These are phyloP conservation scores for Saprolegnia diclina DNA, from an alignment of 352 stramenopile species.

Conservation along the genomic window DNA sequence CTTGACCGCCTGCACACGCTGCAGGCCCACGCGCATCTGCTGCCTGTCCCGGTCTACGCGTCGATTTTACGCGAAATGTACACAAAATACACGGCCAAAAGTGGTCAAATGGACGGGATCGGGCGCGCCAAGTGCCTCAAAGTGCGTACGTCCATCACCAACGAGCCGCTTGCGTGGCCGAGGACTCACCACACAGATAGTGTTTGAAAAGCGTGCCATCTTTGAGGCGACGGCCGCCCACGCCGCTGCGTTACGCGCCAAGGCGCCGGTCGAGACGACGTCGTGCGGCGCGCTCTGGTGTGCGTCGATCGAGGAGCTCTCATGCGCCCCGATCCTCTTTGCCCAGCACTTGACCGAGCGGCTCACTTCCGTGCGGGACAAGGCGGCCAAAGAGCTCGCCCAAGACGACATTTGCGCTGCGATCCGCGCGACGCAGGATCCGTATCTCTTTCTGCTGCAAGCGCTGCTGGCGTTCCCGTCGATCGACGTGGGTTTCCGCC, in stretches of 20 bases:
- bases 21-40: slow-evolving; percentile 39
- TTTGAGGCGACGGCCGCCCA: slow-evolving; percentile 40
- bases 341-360: slow-evolving; percentile 62
- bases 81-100: slow-evolving; percentile 54
- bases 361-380: slow-evolving; percentile 64
- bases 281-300: slow-evolving; percentile 43
- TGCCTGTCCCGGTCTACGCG: slow-evolving; percentile 58
- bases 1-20: slow-evolving; percentile 42
- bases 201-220: slow-evolving; percentile 51
- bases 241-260: neutral
- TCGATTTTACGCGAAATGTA: slow-evolving; percentile 70
- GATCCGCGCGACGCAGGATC: slow-evolving; percentile 43
- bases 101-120: neutral
- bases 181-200: too few relatives aligned
- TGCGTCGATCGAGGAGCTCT: slow-evolving; percentile 37
- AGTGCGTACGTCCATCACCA: slow-evolving; percentile 26
- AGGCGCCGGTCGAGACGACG: neutral
- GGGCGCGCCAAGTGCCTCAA: slow-evolving; percentile 13
- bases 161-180: too few relatives aligned
- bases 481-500: slow-evolving; percentile 57
- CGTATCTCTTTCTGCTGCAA: slow-evolving; percentile 50
- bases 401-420: slow-evolving; percentile 44
- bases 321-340: slow-evolving; percentile 60
- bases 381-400: slow-evolving; percentile 49
- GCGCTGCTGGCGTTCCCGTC: slow-evolving; percentile 46